Conservation (phyloP, 2,329 filamentous ascomycete species). For the Colletotrichum spaethianum region DNA sequence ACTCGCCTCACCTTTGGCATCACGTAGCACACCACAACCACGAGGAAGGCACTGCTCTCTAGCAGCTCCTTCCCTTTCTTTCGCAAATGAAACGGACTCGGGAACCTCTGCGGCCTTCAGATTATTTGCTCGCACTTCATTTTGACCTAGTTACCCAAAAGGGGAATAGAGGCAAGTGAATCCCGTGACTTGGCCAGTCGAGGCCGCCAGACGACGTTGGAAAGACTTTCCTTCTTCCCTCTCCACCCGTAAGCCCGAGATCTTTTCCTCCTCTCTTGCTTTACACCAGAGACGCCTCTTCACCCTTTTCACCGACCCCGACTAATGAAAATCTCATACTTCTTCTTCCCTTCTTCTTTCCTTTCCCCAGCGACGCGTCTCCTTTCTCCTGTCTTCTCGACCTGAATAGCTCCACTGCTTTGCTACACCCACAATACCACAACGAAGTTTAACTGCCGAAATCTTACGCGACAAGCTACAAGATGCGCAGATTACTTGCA, state of each 20-base stretch:
- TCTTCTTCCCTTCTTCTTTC: not conserved
- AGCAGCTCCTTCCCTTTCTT: not conserved
- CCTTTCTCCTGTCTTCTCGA: no score
- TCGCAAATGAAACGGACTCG: no score
- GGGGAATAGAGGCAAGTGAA: not conserved
- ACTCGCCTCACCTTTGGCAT: no score
- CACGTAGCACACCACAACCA: not conserved
- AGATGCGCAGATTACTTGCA: conserved; percentile 23
- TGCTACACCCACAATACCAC: not conserved
- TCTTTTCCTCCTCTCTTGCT: not conserved
- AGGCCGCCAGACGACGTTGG: not conserved
- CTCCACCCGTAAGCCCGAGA: no score
- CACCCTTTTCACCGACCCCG: not conserved
- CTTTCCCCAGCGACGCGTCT: not conserved
- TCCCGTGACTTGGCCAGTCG: not conserved
- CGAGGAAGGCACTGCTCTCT: not conserved
- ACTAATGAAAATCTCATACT: not conserved
- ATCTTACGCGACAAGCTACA: not conserved
- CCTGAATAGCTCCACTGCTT: not conserved
- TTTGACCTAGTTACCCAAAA: not conserved
- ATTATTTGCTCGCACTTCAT: not conserved
- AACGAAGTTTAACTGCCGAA: no score
- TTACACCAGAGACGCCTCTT: not conserved
- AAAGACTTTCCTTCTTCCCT: no score
- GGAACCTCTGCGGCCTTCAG: not conserved